Evolutionary conservation across 2,329 filamentous ascomycete species (phyloP).

Genomic region (Ophiostoma ulmi): DNA sequence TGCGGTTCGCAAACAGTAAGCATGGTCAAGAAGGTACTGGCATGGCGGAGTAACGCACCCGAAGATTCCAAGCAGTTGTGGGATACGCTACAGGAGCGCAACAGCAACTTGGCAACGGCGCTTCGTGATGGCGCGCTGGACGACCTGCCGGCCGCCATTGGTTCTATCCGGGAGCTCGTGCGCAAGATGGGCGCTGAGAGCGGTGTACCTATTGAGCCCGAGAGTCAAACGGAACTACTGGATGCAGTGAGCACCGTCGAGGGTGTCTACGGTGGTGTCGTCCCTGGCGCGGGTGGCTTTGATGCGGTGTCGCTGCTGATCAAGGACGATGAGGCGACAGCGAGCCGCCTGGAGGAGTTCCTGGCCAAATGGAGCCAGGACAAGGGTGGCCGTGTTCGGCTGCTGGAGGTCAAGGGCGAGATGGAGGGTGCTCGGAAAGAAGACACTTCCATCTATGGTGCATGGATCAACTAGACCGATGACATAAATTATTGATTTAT

Average conservation of each 20-base stretch:
- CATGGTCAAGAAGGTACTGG: conserved; percentile 89
- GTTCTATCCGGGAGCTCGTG: conserved; percentile 45
- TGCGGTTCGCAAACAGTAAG: conserved; percentile 88
- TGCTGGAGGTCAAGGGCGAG: conserved; percentile 66
- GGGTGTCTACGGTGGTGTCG: conserved; percentile 85
- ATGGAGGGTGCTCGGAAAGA: conserved; percentile 59
- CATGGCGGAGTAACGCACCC: conserved; percentile 66
- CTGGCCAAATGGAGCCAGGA: conserved; percentile 60
- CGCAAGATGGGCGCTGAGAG: conserved; percentile 69
- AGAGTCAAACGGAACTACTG: conserved; percentile 75
- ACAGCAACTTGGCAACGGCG: conserved; percentile 63
- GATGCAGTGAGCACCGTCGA: conserved; percentile 70
- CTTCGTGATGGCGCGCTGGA: conserved; percentile 45
- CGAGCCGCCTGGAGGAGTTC: conserved; percentile 55
- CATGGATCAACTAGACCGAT: background rate
- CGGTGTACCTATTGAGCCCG: conserved; percentile 82
- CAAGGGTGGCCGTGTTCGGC: conserved; percentile 58
- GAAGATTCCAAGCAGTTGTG: conserved; percentile 66
- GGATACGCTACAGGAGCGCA: conserved; percentile 66
- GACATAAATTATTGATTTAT: background rate
- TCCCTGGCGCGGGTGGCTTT: conserved; percentile 89
- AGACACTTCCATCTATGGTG: conserved; percentile 39
- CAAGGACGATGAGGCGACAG: conserved; percentile 62
- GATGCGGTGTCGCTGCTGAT: conserved; percentile 83
- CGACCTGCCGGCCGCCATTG: conserved; percentile 13